Evolutionary conservation across 2,329 filamentous ascomycete species (phyloP).

Genomic region (Exserohilum rostratum): DNA sequence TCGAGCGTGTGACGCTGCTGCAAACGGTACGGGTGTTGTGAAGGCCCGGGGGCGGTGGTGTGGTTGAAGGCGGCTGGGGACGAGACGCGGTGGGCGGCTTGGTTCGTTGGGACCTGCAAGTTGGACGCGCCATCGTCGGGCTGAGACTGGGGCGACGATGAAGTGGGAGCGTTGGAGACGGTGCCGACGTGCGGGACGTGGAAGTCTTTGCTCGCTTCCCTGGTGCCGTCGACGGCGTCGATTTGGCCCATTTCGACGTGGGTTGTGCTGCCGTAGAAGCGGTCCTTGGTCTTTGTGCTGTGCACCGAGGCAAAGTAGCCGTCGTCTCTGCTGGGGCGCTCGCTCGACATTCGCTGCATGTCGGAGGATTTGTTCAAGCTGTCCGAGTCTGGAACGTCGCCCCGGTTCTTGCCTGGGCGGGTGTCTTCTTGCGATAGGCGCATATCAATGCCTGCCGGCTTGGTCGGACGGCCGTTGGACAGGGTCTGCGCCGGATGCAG

Average conservation of each 20-base stretch:
- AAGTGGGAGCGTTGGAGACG: slow-evolving; percentile 19
- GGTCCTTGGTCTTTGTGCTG: slow-evolving; percentile 44
- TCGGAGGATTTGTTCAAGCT: slow-evolving; percentile 30
- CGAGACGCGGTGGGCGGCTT: slow-evolving; percentile 61
- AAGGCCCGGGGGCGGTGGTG: slow-evolving; percentile 56
- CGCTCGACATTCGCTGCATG: slow-evolving; percentile 32
- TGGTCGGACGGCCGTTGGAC: slow-evolving; percentile 45
- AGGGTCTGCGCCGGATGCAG: slow-evolving; percentile 32
- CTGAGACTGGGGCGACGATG: slow-evolving; percentile 20
- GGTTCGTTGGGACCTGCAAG: slow-evolving; percentile 45
- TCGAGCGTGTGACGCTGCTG: slow-evolving; percentile 88
- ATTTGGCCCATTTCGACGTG: slow-evolving; percentile 46
- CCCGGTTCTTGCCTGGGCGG: slow-evolving; percentile 21
- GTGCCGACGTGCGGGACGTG: slow-evolving; percentile 24
- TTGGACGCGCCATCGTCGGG: slow-evolving; percentile 33
- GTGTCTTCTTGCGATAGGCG: slow-evolving; percentile 47
- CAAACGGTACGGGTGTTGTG: slow-evolving; percentile 62
- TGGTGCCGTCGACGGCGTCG: slow-evolving; percentile 31
- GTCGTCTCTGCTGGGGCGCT: slow-evolving; percentile 49
- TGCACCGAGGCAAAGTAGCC: slow-evolving; percentile 54
- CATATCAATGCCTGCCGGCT: slow-evolving; percentile 42
- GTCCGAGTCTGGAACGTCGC: slow-evolving; percentile 24
- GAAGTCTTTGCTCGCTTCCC: slow-evolving; percentile 41
- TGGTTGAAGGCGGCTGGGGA: slow-evolving; percentile 65
- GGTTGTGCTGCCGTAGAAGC: slow-evolving; percentile 36